Evolutionary conservation across 2,329 filamentous ascomycete species (phyloP).

Genomic region (Clathrospora elynae): DNA sequence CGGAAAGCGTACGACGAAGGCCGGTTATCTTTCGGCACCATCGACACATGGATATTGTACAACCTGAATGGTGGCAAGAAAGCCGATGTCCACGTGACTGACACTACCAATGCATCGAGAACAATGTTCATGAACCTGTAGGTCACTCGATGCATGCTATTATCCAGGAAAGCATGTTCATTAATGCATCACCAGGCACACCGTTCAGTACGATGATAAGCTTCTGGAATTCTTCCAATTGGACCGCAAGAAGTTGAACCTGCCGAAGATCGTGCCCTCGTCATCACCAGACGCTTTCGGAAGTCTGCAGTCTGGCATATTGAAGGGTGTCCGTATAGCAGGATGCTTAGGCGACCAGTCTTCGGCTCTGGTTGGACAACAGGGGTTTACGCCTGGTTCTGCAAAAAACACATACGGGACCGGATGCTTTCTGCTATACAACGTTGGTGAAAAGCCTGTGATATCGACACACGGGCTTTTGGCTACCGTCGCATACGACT

Average conservation of each 20-base stretch:
- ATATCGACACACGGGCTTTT: conserved; percentile 82
- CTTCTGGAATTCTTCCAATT: conserved; percentile 81
- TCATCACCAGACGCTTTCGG: conserved; percentile 77
- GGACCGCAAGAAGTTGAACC: conserved; percentile 69
- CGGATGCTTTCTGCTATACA: conserved; percentile 87
- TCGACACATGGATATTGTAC: conserved; percentile 88
- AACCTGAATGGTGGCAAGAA: conserved; percentile 75
- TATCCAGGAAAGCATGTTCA: conserved; percentile 3
- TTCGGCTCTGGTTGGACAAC: conserved; percentile 82
- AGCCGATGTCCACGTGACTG: conserved; percentile 76
- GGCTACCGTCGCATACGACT: conserved; percentile 86
- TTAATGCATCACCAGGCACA: conserved; percentile 52
- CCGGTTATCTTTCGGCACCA: conserved; percentile 80
- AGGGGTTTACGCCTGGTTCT: conserved; percentile 78
- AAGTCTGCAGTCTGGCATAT: conserved; percentile 64
- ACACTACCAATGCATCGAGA: conserved; percentile 84
- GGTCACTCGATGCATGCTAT: conserved; percentile 1
- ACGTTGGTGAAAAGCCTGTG: conserved; percentile 82
- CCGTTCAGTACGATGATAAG: conserved; percentile 76
- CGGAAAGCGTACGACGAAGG: conserved; percentile 76
- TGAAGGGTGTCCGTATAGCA: conserved; percentile 75
- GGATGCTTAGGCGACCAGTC: conserved; percentile 88
- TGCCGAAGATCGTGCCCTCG: conserved; percentile 85
- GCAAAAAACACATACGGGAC: conserved; percentile 94
- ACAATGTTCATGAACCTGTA: conserved; percentile 92